Conservation (phyloP, 2,329 filamentous ascomycete genomes). For the Zasmidium angulare region DNA sequence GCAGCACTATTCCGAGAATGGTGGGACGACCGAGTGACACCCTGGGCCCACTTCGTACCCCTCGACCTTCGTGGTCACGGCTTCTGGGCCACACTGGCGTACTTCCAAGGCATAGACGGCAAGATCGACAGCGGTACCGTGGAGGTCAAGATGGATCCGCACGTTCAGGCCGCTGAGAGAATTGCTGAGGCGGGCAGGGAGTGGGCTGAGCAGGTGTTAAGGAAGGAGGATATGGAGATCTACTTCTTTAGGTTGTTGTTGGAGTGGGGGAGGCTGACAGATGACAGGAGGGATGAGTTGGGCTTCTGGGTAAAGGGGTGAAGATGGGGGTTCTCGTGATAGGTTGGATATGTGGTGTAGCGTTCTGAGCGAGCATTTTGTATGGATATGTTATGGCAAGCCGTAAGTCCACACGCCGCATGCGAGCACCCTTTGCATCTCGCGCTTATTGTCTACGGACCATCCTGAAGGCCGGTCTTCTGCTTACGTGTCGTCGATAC, state of each 20-base stretch:
- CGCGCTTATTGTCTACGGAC: too few relatives aligned
- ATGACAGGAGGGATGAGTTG: slow-evolving; percentile 57
- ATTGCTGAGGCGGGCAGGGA: slow-evolving; percentile 65
- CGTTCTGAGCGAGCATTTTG: neutral
- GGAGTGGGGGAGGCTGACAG: slow-evolving; percentile 71
- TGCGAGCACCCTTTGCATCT: too few relatives aligned
- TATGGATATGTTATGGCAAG: too few relatives aligned
- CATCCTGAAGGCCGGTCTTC: too few relatives aligned
- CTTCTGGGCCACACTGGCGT: slow-evolving; percentile 71
- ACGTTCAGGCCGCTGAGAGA: slow-evolving; percentile 48
- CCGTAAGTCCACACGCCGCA: too few relatives aligned
- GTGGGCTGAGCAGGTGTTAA: slow-evolving; percentile 64
- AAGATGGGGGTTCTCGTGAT: neutral
- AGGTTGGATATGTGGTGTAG: neutral
- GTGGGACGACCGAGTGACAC: slow-evolving; percentile 71
- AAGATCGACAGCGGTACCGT: slow-evolving; percentile 44
- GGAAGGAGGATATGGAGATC: slow-evolving; percentile 74
- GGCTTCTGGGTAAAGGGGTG: slow-evolving; percentile 23
- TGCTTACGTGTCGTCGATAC: too few relatives aligned
- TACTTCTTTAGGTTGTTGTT: slow-evolving; percentile 76
- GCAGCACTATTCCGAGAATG: slow-evolving; percentile 74
- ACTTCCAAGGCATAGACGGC: slow-evolving; percentile 64
- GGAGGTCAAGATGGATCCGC: slow-evolving; percentile 45
- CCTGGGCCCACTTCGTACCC: slow-evolving; percentile 81
- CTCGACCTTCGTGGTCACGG: slow-evolving; percentile 72